Evolutionary conservation across 2,329 filamentous ascomycete species (phyloP).

Genomic region (Biscogniauxia marginata): DNA sequence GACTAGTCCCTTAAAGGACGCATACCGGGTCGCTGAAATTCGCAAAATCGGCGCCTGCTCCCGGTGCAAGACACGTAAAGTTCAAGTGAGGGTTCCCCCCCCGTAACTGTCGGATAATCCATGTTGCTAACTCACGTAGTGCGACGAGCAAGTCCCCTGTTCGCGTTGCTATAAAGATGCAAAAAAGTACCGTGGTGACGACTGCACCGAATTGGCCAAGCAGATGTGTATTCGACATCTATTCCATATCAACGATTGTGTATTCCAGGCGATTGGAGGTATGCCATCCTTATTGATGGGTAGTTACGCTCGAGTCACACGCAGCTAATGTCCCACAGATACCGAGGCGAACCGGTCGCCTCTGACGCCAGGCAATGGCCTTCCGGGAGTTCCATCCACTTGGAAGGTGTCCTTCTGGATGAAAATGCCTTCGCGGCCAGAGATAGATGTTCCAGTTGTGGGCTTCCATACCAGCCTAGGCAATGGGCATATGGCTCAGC

Average conservation of each 20-base stretch:
- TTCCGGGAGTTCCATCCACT: neutral
- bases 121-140: slow-evolving; percentile 25
- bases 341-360: neutral
- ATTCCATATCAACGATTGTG: slow-evolving; percentile 14
- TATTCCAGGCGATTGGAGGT: slow-evolving; percentile 26
- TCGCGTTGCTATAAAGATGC: slow-evolving; percentile 26
- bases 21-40: slow-evolving; percentile 47
- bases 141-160: slow-evolving; percentile 39
- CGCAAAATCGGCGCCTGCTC: slow-evolving; percentile 49
- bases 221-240: slow-evolving; percentile 28
- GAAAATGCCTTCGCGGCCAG: neutral
- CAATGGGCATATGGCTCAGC: slow-evolving; percentile 3
- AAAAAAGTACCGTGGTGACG: slow-evolving; percentile 20
- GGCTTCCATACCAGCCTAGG: slow-evolving; percentile 4
- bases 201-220: slow-evolving; percentile 20
- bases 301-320: too few species aligned
- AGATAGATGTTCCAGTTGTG: slow-evolving; percentile 1
- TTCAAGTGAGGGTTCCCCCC: slow-evolving; percentile 44
- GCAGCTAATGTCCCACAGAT: neutral
- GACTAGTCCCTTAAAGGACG: slow-evolving; percentile 29
- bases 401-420: neutral
- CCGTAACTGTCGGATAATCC: slow-evolving; percentile 18
- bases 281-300: slow-evolving; percentile 7
- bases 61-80: slow-evolving; percentile 48
- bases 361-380: neutral